Percentiles rank a stretch among this genome's conserved stretches.
These are phyloP conservation scores for Pythium oligandrum DNA, from an alignment of 352 stramenopile species.

Conservation along the genomic window DNA sequence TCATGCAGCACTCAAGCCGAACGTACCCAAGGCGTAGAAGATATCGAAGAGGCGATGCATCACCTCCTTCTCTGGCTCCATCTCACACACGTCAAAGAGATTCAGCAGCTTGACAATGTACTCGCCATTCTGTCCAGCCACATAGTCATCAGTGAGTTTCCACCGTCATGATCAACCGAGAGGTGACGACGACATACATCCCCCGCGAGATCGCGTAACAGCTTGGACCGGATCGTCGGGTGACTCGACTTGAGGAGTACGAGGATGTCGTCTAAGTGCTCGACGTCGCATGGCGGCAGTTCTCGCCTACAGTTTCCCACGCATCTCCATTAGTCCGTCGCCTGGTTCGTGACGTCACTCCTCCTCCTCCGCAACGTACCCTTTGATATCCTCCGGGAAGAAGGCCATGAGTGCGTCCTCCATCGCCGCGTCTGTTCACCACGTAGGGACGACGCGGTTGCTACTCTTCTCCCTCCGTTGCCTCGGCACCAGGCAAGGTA, in stretches of 20 bases:
- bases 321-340: no score
- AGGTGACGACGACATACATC: constrained; percentile 31
- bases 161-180: not conserved
- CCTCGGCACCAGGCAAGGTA: no score
- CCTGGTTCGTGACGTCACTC: no score
- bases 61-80: constrained; percentile 52
- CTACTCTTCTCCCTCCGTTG: no score
- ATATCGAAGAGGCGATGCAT: constrained; percentile 71
- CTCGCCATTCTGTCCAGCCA: constrained; percentile 61
- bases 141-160: constrained; percentile 5
- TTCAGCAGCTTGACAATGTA: constrained; percentile 75
- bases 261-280: constrained; percentile 61
- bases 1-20: no score
- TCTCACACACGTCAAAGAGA: constrained; percentile 65
- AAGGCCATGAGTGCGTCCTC: no score
- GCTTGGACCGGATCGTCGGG: constrained; percentile 41
- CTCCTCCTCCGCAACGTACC: constrained; percentile 44
- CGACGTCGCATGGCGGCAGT: constrained; percentile 57
- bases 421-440: no score
- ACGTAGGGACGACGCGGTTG: no score
- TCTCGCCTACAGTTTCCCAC: constrained; percentile 52
- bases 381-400: constrained; percentile 50
- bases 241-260: constrained; percentile 56
- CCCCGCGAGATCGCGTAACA: constrained; percentile 39
- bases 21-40: constrained; percentile 63